Evolutionary conservation across 2,329 filamentous ascomycete species (phyloP).

Genomic region (Purpureocillium lavendulum): DNA sequence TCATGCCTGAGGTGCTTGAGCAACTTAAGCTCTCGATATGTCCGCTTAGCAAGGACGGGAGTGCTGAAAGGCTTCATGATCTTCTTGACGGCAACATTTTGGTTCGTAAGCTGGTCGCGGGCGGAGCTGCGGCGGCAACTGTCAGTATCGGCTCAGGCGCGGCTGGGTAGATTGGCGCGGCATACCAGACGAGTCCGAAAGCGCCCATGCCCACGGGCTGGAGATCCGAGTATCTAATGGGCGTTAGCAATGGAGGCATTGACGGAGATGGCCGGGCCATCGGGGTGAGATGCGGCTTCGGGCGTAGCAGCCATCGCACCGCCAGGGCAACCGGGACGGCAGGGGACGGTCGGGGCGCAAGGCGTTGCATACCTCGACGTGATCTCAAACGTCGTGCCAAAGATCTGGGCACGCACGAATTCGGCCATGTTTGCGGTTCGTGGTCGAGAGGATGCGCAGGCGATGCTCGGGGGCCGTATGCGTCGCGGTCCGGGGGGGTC

Average conservation of each 20-base stretch:
- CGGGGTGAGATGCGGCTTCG: too few species aligned
- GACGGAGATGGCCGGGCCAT: too few species aligned
- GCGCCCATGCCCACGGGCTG: conserved; percentile 99
- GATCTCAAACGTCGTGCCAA: conserved; percentile 99
- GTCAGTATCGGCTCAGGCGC: conserved; percentile 1
- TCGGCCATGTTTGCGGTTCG: conserved; percentile 70
- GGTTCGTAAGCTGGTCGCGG: conserved; percentile 92
- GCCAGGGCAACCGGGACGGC: background rate
- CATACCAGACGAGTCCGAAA: conserved; percentile 95
- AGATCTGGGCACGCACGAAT: conserved; percentile 98
- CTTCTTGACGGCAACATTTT: conserved; percentile 98
- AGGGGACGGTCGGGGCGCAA: background rate
- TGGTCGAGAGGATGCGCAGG: background rate
- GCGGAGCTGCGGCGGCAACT: conserved; percentile 59
- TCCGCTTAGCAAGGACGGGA: conserved; percentile 94
- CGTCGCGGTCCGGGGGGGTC: too few species aligned
- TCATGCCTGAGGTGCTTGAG: conserved; percentile 95
- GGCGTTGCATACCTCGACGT: conserved; percentile 69
- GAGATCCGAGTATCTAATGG: conserved; percentile 80
- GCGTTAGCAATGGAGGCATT: background rate
- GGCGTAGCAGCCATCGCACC: too few species aligned
- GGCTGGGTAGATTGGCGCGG: conserved; percentile 3
- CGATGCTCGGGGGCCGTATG: conserved; percentile 3
- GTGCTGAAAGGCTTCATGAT: conserved; percentile 99
- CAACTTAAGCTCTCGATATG: conserved; percentile 94